Percentiles rank a stretch among this genome's conserved stretches.
phyloP scores from a whole-genome alignment of 805 yeast genomes.

The Brettanomyces custersianus region DNA sequence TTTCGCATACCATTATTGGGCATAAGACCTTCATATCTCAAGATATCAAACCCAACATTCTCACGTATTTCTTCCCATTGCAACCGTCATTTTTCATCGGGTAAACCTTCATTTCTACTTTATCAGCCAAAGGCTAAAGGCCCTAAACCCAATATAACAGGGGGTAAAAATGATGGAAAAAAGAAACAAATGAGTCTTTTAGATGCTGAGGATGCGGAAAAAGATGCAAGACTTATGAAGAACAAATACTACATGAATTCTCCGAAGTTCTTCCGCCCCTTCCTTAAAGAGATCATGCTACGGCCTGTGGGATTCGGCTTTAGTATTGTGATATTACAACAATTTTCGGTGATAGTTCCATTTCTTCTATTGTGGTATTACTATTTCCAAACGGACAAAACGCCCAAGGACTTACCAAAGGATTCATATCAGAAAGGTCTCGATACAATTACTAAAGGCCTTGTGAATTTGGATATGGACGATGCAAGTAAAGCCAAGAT shows the following conservation, averaged over 20 bases:
- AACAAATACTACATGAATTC: conserved; percentile 24
- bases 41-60: too few relatives aligned
- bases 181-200: conserved; percentile 7
- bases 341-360: conserved; percentile 44
- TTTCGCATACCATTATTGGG: neutral
- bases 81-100: too few relatives aligned
- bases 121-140: conserved; percentile 20
- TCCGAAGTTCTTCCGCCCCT: conserved; percentile 24
- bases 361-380: conserved; percentile 42
- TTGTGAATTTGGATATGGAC: conserved; percentile 17
- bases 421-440: conserved; percentile 40
- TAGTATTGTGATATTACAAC: conserved; percentile 42
- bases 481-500: conserved; percentile 20
- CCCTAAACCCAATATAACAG: conserved; percentile 7
- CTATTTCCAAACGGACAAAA: conserved; percentile 32
- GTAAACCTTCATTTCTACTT: conserved; percentile 7
- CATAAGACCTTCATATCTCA: too few relatives aligned
- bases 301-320: conserved; percentile 31
- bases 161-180: conserved; percentile 6
- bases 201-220: conserved; percentile 13
- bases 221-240: conserved; percentile 15
- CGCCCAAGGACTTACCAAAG: conserved; percentile 40
- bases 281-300: conserved; percentile 20
- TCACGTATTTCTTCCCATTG: too few relatives aligned
- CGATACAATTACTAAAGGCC: conserved; percentile 34